Conservation (phyloP, 1,284 basidiomycete species). For the Cryptococcus deneoformans region DNA sequence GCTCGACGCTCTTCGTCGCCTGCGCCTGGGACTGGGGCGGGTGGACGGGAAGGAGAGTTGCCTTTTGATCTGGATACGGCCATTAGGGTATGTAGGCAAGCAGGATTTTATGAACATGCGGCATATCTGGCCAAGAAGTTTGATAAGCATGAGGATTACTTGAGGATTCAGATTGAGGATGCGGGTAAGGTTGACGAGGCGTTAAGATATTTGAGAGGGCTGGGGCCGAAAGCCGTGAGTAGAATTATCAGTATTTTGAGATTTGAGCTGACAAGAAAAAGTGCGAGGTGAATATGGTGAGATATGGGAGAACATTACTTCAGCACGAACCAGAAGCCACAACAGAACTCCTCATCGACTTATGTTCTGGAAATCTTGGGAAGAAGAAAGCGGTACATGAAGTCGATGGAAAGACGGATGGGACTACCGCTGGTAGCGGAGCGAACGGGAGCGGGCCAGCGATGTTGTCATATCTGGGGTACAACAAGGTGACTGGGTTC, state of each 20-base stretch:
- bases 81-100: conserved; percentile 93
- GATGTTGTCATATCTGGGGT: conserved; percentile 72
- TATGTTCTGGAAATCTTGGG: conserved; percentile 69
- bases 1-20: conserved; percentile 45
- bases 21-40: conserved; percentile 31
- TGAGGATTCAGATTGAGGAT: conserved; percentile 94
- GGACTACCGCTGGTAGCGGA: conserved; percentile 17
- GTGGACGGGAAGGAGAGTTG: conserved; percentile 54
- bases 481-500: conserved; percentile 57
- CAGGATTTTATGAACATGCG: conserved; percentile 93
- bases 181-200: conserved; percentile 79
- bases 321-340: conserved; percentile 79
- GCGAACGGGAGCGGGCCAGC: conserved; percentile 53
- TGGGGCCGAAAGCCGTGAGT: conserved; percentile 74
- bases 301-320: conserved; percentile 81
- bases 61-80: conserved; percentile 97
- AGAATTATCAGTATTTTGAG: not conserved
- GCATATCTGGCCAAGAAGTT: conserved; percentile 91
- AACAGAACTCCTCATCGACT: conserved; percentile 84
- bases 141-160: conserved; percentile 84
- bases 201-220: conserved; percentile 69
- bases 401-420: conserved; percentile 40
- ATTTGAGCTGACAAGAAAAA: conserved; percentile 2
- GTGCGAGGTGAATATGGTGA: conserved; percentile 70
- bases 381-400: conserved; percentile 29